A percentile compares a stretch with the other conserved stretches of the same genome.
These are phyloP conservation scores for Ichthyophthirius multifiliis DNA, from an alignment of 169 alveolate genomes.

Conservation along the genomic window DNA sequence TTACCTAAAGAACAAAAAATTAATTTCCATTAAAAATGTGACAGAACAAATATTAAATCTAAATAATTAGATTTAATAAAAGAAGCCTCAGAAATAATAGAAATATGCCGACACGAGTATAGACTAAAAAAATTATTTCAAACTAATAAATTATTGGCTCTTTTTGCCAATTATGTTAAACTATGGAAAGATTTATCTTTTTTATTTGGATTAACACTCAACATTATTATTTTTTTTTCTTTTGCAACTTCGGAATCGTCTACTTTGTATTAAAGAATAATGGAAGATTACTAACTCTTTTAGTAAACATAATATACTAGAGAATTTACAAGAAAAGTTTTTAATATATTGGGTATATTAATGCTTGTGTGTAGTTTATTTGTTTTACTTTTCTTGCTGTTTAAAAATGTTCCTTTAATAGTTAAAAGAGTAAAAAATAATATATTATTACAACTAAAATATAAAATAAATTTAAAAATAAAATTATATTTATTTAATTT, in stretches of 20 bases:
- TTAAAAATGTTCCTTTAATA: constrained; percentile 35
- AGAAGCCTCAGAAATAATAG: constrained; percentile 24
- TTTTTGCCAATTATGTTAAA: constrained; percentile 42
- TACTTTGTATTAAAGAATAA: neutral
- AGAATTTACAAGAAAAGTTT: constrained; percentile 11
- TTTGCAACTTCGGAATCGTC: constrained; percentile 4
- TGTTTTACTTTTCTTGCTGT: constrained; percentile 29
- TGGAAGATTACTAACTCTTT: constrained; percentile 16
- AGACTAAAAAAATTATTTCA: constrained; percentile 10
- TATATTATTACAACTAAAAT: no score
- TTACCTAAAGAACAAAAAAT: constrained; percentile 28
- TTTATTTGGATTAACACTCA: constrained; percentile 8
- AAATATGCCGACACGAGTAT: constrained; percentile 34
- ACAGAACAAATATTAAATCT: constrained; percentile 20
- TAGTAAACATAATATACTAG: neutral
- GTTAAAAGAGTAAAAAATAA: constrained; percentile 13
- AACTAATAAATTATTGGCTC: constrained; percentile 19
- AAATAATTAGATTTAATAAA: constrained; percentile 10
- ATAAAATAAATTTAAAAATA: neutral
- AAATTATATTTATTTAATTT: neutral
- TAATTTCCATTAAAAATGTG: constrained; percentile 23
- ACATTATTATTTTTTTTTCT: constrained; percentile 28
- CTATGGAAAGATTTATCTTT: constrained; percentile 39
- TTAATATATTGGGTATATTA: constrained; percentile 13
- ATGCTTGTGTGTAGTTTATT: constrained; percentile 31